Evolutionary conservation across 495 filamentous ascomycete genomes (phyloP).

Genomic region (Eremomyces bilateralis): DNA sequence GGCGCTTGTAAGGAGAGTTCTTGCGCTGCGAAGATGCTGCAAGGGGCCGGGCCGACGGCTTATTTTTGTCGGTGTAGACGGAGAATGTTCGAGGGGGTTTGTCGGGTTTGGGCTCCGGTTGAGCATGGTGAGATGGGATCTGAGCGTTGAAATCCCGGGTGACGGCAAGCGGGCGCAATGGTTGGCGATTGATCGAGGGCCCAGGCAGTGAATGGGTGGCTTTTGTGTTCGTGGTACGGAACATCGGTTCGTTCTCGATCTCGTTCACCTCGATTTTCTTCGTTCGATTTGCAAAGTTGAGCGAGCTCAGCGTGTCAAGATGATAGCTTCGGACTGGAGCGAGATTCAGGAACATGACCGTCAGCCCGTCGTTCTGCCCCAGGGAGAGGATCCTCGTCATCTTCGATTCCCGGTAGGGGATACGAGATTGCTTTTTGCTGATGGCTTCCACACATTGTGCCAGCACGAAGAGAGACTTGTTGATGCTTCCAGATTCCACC

Average conservation of each 20-base stretch:
- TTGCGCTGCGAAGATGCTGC: conserved; percentile 19
- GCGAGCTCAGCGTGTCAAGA: conserved; percentile 75
- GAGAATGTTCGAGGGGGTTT: conserved; percentile 52
- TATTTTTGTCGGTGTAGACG: conserved; percentile 55
- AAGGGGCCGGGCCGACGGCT: conserved; percentile 17
- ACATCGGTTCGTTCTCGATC: conserved; percentile 79
- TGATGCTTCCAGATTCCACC: conserved; percentile 93
- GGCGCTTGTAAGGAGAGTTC: conserved; percentile 16
- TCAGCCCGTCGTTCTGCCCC: conserved; percentile 88
- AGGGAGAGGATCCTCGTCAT: conserved; percentile 90
- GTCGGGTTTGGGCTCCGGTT: conserved; percentile 26
- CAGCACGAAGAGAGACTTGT: conserved; percentile 88
- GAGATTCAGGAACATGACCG: conserved; percentile 90
- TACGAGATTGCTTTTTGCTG: conserved; percentile 50
- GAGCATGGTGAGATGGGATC: conserved; percentile 23
- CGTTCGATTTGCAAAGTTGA: conserved; percentile 88
- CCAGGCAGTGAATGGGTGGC: not conserved
- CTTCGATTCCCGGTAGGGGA: conserved; percentile 87
- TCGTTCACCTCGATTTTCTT: conserved; percentile 93
- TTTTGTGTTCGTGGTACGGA: conserved; percentile 8
- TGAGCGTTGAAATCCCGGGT: conserved; percentile 39
- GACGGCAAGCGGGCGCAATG: conserved; percentile 45
- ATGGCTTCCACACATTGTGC: conserved; percentile 96
- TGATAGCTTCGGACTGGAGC: conserved; percentile 75
- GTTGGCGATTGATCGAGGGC: conserved; percentile 36